Evolutionary conservation across 2,329 filamentous ascomycete genomes (phyloP), one percentile per base, ranked within the genome.

Genomic region (Arthrocladium fulminans): DNA sequence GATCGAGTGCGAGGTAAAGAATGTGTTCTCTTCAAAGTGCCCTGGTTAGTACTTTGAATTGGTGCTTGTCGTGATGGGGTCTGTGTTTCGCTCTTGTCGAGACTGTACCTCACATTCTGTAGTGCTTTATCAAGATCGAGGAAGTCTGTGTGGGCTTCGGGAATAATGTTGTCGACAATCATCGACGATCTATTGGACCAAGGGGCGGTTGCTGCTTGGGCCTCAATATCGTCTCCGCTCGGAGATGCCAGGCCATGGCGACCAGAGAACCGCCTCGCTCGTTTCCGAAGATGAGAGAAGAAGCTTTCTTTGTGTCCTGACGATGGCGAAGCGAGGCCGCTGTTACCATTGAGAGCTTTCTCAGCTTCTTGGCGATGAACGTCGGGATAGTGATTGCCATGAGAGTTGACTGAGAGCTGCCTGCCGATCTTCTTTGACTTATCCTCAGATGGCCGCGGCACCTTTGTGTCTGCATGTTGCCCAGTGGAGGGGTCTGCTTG

Each of bases 221-320:
- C 84, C 65, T 97, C 92, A 47, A 94, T 73, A 61, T 97, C 90
- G 58, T 96, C 89, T 48, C 83, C 81, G 37, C 77, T 80, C 7
- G 88, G 84, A 15, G 88, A 86, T 50, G 87, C 83, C 12, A 81
- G 83, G 63, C 90, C 86, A 62, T 95, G 88, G 49, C 90, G 83
- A 40, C 92, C 92, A 22, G 92, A 98, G 52, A 98, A 83, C 57
- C 92, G 79, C 58, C 92, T 80, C 23, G 94, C 92, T 45, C 90
- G 83, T 68, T 98, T 98, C 49, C 92, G 80, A 6, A 98, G 76
- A 64, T 98, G 92, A 0, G 92, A 97, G 69, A 98, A 98, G 73
- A 98, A 98, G 66, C 92, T 88, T 66, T 98, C 92, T 63, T 94
- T 94, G 49, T 88, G 86, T 15, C 79, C 86, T 59, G 77, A 83